A percentile compares a stretch with the other conserved stretches of the same genome.
Evolutionary conservation across 179 eudicot species (phyloP).

Genomic region (Silene coronaria): DNA sequence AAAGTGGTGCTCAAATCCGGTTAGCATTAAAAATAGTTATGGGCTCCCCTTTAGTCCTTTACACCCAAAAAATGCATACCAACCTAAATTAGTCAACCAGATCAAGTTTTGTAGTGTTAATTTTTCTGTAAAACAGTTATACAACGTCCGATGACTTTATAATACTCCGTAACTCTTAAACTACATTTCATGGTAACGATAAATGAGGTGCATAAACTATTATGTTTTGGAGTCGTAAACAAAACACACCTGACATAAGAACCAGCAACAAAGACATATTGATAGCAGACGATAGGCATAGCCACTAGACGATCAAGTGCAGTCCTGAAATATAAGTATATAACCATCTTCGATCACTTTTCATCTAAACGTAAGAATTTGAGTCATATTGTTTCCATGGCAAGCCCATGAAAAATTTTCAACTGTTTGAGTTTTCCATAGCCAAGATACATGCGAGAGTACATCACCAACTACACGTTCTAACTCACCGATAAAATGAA

Average conservation of each 20-base stretch:
- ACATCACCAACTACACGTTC: slow-evolving; percentile 4
- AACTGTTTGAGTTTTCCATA: slow-evolving; percentile 8
- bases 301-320: slow-evolving; percentile 42
- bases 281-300: no score
- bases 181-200: no score
- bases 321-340: slow-evolving; percentile 55
- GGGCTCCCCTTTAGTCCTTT: no score
- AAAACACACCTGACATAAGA: background rate
- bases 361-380: slow-evolving; percentile 58
- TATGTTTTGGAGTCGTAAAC: background rate
- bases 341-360: slow-evolving; percentile 98
- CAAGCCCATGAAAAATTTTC: background rate
- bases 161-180: no score
- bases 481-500: slow-evolving; percentile 80
- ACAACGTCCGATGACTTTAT: no score
- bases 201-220: no score
- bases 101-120: no score
- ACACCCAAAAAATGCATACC: no score
- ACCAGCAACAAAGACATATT: background rate
- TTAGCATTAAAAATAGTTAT: no score
- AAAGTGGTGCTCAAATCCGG: no score
- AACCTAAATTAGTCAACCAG: no score
- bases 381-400: slow-evolving; percentile 15
- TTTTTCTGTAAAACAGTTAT: no score
- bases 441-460: background rate